These are phyloP conservation scores for Podaxis carcinomalis DNA, from an alignment of 768 basidiomycete species.

Conservation along the genomic window DNA sequence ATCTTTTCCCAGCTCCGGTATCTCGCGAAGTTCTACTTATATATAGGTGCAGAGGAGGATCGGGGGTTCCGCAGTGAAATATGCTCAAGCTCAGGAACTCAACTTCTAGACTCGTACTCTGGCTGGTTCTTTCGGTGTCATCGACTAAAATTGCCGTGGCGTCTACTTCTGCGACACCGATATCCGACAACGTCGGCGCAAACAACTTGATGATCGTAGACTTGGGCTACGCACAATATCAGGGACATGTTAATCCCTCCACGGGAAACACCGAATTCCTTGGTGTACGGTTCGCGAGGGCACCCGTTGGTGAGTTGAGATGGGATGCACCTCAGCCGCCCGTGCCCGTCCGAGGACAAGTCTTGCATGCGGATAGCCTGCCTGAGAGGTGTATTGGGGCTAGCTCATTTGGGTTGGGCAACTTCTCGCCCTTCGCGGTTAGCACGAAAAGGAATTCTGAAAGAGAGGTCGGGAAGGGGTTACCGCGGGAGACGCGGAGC, in stretches of 20 bases:
- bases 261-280: conserved; percentile 33
- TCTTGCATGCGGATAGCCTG: neutral
- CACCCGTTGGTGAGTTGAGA: conserved; percentile 27
- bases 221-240: conserved; percentile 41
- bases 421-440: neutral
- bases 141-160: neutral
- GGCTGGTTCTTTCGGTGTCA: neutral
- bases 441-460: neutral
- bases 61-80: too few species aligned
- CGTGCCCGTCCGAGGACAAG: neutral
- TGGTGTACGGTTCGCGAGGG: conserved; percentile 46
- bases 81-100: neutral
- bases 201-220: conserved; percentile 15
- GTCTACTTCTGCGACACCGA: too few species aligned
- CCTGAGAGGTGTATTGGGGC: neutral
- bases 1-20: too few species aligned
- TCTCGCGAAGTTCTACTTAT: too few species aligned
- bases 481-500: neutral
- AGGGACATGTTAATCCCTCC: conserved; percentile 30
- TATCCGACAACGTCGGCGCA: neutral
- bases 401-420: neutral
- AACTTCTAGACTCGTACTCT: neutral
- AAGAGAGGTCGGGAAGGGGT: too few species aligned
- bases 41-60: too few species aligned
- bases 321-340: neutral